Evolutionary conservation across 345 rosid species (phyloP).

Genomic region (Rhodomyrtus tomentosa): DNA sequence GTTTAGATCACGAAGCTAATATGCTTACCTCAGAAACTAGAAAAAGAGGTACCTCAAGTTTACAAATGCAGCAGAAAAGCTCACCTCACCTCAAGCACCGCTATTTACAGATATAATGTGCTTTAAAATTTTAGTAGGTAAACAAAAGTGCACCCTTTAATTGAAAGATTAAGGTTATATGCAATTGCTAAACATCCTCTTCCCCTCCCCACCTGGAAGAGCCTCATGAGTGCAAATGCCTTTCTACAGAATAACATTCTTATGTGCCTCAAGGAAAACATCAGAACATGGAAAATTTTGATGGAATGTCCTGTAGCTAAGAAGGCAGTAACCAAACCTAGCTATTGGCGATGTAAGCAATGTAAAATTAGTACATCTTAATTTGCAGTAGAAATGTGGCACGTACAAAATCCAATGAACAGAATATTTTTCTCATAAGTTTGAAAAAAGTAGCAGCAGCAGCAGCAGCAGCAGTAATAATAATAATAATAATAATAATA

Average conservation of each 20-base stretch:
- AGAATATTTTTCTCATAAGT: background rate
- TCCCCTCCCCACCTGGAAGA: background rate
- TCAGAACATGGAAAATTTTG: background rate
- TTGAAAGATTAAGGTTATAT: background rate
- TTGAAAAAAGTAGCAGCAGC: too few species aligned
- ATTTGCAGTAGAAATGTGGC: background rate
- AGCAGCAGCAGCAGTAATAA: too few species aligned
- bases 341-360: background rate
- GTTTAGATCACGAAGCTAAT: slow-evolving; percentile 5
- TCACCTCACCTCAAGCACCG: background rate
- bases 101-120: background rate
- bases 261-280: background rate
- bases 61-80: background rate
- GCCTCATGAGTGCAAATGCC: background rate
- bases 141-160: background rate
- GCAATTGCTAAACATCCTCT: background rate
- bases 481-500: too few species aligned
- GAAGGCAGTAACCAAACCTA: background rate
- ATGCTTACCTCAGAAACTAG: background rate
- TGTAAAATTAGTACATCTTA: background rate
- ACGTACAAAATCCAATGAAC: background rate
- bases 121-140: background rate
- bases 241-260: background rate
- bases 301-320: background rate
- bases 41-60: background rate